Base-by-base conservation (phyloP, 208 protist genomes). In the Angomonas deanei region DNA sequence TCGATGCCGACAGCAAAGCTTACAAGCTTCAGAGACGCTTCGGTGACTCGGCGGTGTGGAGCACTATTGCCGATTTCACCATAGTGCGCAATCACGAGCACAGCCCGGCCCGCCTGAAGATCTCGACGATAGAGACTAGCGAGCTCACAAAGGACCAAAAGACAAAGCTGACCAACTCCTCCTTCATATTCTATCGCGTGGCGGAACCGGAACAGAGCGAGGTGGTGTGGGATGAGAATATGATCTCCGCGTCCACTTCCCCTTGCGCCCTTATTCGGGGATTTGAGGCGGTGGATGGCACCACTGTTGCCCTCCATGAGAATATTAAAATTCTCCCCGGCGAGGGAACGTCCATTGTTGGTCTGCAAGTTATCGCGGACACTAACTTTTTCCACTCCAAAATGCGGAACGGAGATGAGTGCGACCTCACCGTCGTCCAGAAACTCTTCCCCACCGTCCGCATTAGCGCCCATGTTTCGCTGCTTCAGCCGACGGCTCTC, bases 311-410 rank as follows among this genome's bases (percentile, higher is more conserved):
- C 57, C 70, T 96, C 23, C 73, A 72, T 21, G 90, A 96, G 74
- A 66, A 74, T 13, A 58, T 96, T 17, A 61, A 66, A 23, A 64
- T 93, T 26, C 77, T 80, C 21, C 72, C 86, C 19, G 85, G 85
- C n/a, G 54, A 64, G 2, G 75, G 74, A 59, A 68, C 74, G 21
- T 71, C 68, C 8, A 58, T 93, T 17, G 6, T 85, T 3, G 87
- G 90, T 0, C 67, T 96, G 63, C 90, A 93, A 72, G 50, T 85
- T 30, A 78, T 61, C 52, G 86, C 83, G 61, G 72, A 83, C 38
- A 88, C 85, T 23, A 96, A 96, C 70, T 72, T 80, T 47, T 93
- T 93, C 65, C 90, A 96, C 68, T 75, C 90, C 10, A 93, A 93
- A 67, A 86, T 93, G 82, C 49, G 76, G 15, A 76, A 88, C 50